phyloP scores from a whole-genome alignment of 129 eudicot species.

The Saposhnikovia divaricata region DNA sequence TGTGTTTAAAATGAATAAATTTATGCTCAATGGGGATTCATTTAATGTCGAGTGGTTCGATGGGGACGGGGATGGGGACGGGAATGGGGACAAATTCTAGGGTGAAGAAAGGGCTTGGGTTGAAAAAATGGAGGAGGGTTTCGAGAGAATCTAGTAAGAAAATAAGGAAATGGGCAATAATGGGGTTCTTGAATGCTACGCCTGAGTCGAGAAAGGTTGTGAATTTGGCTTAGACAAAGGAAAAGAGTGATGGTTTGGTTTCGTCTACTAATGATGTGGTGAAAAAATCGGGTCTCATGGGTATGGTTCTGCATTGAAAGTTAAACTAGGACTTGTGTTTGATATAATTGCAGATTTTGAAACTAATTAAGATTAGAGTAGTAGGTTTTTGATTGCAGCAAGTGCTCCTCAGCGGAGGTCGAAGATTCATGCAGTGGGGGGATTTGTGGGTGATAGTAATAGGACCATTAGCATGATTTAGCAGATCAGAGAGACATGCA shows the following conservation, averaged over 20 bases:
- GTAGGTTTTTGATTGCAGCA: conserved; percentile 75
- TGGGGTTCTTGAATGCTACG: conserved; percentile 19
- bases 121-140: conserved; percentile 70
- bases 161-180: conserved; percentile 31
- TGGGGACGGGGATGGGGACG: too few relatives aligned
- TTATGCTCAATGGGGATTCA: conserved; percentile 11
- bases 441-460: conserved; percentile 25
- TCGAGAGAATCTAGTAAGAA: conserved; percentile 35
- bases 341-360: conserved; percentile 65
- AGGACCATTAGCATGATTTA: conserved; percentile 12
- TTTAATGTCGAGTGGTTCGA: too few relatives aligned
- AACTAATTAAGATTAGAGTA: conserved; percentile 64
- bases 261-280: conserved; percentile 57
- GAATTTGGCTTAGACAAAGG: conserved; percentile 24
- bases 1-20: too few relatives aligned
- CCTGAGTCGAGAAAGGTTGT: conserved; percentile 9
- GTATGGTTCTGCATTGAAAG: conserved; percentile 23
- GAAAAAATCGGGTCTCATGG: conserved; percentile 24
- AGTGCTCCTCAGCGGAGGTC: conserved; percentile 54
- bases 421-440: conserved; percentile 5
- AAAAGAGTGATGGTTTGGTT: conserved; percentile 48
- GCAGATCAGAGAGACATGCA: too few relatives aligned
- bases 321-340: conserved; percentile 26
- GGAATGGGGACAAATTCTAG: too few relatives aligned
- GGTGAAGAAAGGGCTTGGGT: too few relatives aligned